A percentile compares a stretch with the other conserved stretches of the same genome.
phyloP scores from a whole-genome alignment of 208 protist genomes.

The Acanthamoeba divionensis region DNA sequence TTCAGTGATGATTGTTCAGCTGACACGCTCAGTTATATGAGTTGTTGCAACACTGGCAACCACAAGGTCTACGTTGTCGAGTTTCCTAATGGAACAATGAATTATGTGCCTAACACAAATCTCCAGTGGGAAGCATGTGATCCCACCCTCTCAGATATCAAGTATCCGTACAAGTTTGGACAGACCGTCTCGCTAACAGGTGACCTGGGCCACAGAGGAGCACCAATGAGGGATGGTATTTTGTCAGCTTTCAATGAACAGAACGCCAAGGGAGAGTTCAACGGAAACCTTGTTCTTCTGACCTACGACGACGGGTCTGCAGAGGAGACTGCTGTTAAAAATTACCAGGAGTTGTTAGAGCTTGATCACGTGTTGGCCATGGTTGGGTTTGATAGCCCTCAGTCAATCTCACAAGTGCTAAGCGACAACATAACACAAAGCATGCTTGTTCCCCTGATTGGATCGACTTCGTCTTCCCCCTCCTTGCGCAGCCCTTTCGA shows the following conservation, averaged over 20 bases:
- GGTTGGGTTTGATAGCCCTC: neutral
- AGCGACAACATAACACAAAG: neutral
- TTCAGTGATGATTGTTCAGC: neutral
- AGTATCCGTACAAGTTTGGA: slow-evolving; percentile 3
- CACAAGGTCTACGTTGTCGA: neutral
- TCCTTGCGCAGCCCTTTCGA: neutral
- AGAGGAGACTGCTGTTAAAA: neutral
- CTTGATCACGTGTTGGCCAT: neutral
- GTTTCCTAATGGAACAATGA: neutral
- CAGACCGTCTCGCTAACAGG: neutral
- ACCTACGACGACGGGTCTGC: neutral
- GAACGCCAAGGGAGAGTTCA: neutral
- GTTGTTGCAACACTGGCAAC: neutral
- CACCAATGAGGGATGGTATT: neutral
- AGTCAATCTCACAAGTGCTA: neutral
- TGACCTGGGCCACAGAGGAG: neutral
- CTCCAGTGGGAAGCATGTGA: slow-evolving; percentile 13
- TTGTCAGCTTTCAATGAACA: neutral
- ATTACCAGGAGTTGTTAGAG: neutral
- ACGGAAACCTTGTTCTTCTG: neutral
- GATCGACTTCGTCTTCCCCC: neutral
- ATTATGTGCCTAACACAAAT: neutral
- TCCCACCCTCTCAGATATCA: neutral
- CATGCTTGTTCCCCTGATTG: neutral
- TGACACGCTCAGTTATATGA: neutral